A percentile compares a stretch with the other conserved stretches of the same genome.
Conservation (phyloP, 2,329 filamentous ascomycete species). For the Botrytis cinerea region DNA sequence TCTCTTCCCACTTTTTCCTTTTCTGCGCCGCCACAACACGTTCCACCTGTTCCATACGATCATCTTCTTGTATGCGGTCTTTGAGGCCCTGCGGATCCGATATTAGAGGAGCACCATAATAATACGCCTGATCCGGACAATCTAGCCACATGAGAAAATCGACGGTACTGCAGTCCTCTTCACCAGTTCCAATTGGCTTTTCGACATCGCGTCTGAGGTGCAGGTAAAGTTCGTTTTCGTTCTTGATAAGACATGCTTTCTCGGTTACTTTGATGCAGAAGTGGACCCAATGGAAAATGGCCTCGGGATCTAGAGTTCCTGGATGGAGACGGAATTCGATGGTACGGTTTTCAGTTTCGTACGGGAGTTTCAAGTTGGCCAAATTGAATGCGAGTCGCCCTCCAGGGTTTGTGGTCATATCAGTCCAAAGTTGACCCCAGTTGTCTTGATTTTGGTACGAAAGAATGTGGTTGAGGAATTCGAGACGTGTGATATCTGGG, state of each 20-base stretch:
- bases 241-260: background rate
- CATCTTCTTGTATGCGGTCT: background rate
- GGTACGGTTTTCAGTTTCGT: slow-evolving; percentile 17
- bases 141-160: slow-evolving; percentile 13
- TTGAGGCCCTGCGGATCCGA: background rate
- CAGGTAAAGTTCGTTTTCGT: background rate
- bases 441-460: background rate
- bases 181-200: background rate
- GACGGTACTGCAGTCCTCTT: background rate
- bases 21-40: no score
- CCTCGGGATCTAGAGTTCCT: slow-evolving; percentile 29
- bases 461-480: slow-evolving; percentile 5
- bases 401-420: background rate
- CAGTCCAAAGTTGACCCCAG: background rate
- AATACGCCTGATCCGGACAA: slow-evolving; percentile 4
- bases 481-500: background rate
- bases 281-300: slow-evolving; percentile 30
- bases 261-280: slow-evolving; percentile 28
- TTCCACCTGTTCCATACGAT: no score
- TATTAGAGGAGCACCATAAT: background rate
- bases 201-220: background rate
- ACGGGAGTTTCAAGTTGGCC: background rate
- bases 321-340: slow-evolving; percentile 39
- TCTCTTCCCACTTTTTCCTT: background rate
- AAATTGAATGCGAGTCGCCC: slow-evolving; percentile 6